These are phyloP conservation scores for Lecanoromycetidae sp. DNA, from an alignment of 2,329 filamentous ascomycete species.

Conservation along the genomic window DNA sequence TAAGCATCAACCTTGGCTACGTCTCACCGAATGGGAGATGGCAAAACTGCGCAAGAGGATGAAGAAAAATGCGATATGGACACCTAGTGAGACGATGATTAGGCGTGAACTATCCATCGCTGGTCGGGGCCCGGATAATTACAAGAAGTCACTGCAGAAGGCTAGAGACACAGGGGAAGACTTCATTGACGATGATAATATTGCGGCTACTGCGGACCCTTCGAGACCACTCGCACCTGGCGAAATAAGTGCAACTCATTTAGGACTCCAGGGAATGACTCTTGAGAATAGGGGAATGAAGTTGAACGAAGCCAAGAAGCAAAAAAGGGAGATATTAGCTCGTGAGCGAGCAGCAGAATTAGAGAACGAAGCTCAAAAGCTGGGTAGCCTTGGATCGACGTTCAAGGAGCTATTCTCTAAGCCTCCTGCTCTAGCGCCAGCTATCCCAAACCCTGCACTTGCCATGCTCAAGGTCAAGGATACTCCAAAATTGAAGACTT, in stretches of 20 bases:
- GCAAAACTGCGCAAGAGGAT: conserved; percentile 53
- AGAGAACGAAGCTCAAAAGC: conserved; percentile 26
- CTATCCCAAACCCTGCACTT: conserved; percentile 21
- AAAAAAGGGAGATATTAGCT: conserved; percentile 43
- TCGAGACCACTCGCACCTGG: conserved; percentile 30
- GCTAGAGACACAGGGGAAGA: conserved; percentile 40
- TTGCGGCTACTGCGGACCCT: conserved; percentile 19
- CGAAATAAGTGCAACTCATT: conserved; percentile 29
- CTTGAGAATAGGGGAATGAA: conserved; percentile 49
- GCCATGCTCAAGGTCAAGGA: conserved; percentile 9
- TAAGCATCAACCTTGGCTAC: conserved; percentile 50
- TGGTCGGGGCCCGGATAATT: conserved; percentile 42
- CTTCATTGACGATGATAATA: conserved; percentile 45
- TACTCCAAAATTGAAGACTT: conserved; percentile 20
- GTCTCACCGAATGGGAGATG: conserved; percentile 56
- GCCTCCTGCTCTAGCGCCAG: conserved; percentile 19
- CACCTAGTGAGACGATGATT: conserved; percentile 55
- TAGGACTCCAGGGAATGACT: conserved; percentile 36
- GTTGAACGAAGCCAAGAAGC: conserved; percentile 49
- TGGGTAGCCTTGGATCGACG: conserved; percentile 28
- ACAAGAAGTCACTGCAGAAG: conserved; percentile 37
- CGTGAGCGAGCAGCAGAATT: conserved; percentile 37
- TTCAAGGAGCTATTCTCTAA: conserved; percentile 28
- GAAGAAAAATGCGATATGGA: conserved; percentile 62
- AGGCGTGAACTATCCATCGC: conserved; percentile 49